Percentiles rank a stretch among this genome's conserved stretches.
Evolutionary conservation across 1,284 basidiomycete genomes (phyloP).

Genomic region (Sporisorium exsertum): DNA sequence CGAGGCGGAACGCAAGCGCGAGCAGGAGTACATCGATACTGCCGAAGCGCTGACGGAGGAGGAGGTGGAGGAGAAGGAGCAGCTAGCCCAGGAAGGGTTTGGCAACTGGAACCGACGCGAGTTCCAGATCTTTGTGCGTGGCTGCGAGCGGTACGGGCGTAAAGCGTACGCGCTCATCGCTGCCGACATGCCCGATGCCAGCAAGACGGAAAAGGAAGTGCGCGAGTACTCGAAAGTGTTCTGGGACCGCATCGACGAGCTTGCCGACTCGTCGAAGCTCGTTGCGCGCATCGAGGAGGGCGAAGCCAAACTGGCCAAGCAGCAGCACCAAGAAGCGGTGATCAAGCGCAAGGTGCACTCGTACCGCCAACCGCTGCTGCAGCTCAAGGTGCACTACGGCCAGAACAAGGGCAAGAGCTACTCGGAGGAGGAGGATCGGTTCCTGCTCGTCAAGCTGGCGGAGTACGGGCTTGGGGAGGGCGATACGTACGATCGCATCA

Average conservation of each 20-base stretch:
- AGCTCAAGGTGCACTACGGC: constrained; percentile 64
- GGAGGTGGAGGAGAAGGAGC: constrained; percentile 79
- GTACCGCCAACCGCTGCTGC: constrained; percentile 56
- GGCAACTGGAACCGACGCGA: constrained; percentile 78
- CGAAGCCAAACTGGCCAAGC: constrained; percentile 61
- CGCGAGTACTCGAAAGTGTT: constrained; percentile 86
- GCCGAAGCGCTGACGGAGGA: constrained; percentile 74
- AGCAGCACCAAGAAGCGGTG: constrained; percentile 58
- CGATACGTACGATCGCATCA: constrained; percentile 94
- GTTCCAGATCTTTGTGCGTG: constrained; percentile 90
- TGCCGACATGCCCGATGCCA: constrained; percentile 76
- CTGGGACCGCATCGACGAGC: constrained; percentile 87
- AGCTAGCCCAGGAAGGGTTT: constrained; percentile 58
- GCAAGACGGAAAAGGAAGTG: constrained; percentile 84
- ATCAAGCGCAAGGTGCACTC: constrained; percentile 52
- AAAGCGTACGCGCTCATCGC: constrained; percentile 82
- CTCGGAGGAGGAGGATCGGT: constrained; percentile 95
- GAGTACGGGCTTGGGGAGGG: constrained; percentile 92
- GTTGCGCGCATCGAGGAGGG: constrained; percentile 66
- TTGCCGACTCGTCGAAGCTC: constrained; percentile 71
- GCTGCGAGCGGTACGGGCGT: constrained; percentile 86
- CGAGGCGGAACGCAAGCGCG: constrained; percentile 75
- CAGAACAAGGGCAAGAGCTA: constrained; percentile 85
- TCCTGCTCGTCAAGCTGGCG: constrained; percentile 88
- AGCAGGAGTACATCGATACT: constrained; percentile 81